Evolutionary conservation across 1,284 basidiomycete genomes (phyloP).

Genomic region (Cutaneotrichosporon sp.): DNA sequence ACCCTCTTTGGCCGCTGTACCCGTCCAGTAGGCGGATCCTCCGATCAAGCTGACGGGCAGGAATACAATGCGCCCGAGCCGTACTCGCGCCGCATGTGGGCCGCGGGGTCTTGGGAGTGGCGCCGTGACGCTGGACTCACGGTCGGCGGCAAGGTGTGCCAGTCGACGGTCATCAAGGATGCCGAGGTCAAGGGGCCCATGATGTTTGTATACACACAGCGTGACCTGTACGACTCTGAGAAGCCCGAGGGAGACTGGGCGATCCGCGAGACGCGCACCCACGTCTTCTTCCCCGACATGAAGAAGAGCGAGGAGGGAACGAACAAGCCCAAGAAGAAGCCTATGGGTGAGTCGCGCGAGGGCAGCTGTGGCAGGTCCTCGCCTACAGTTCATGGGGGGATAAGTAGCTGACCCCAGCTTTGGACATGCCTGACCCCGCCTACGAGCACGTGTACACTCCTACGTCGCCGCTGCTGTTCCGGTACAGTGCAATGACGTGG

Average conservation of each 20-base stretch:
- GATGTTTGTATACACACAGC: constrained; percentile 71
- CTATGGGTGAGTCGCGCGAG: constrained; percentile 9
- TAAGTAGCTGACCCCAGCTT: constrained; percentile 15
- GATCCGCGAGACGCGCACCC: constrained; percentile 66
- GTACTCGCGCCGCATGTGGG: constrained; percentile 80
- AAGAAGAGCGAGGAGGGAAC: constrained; percentile 5
- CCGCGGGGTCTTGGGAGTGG: constrained; percentile 70
- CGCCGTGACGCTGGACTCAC: constrained; percentile 54
- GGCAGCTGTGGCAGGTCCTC: too few relatives aligned
- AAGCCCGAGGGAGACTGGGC: constrained; percentile 59
- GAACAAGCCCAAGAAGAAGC: constrained; percentile 22
- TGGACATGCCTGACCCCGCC: constrained; percentile 53
- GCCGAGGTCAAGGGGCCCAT: constrained; percentile 70
- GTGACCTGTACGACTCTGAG: constrained; percentile 32
- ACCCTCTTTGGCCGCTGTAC: background rate
- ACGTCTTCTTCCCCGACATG: constrained; percentile 64
- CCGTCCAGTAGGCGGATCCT: constrained; percentile 24
- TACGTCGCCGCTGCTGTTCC: constrained; percentile 69
- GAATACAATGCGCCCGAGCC: constrained; percentile 62
- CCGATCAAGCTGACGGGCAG: constrained; percentile 46
- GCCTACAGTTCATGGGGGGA: background rate
- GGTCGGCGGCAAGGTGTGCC: constrained; percentile 61
- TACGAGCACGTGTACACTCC: constrained; percentile 64
- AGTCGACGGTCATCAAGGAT: constrained; percentile 58
- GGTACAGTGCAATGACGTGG: constrained; percentile 76